Evolutionary conservation across 2,329 filamentous ascomycete genomes (phyloP).

Genomic region (Sporothrix euskadiensis): DNA sequence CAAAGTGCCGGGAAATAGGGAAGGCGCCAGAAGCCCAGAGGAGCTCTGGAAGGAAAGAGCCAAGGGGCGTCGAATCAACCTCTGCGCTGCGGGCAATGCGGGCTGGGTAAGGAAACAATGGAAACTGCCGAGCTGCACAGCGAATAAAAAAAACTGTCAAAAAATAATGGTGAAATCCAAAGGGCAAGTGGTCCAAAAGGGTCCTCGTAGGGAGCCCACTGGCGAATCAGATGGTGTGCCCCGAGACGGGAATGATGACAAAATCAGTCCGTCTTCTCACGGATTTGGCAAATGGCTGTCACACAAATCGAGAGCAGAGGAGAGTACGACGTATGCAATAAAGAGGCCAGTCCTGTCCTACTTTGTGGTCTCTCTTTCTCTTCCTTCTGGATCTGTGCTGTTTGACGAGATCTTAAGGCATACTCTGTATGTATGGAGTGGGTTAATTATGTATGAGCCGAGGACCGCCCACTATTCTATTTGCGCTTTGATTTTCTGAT

Average conservation of each 20-base stretch:
- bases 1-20: not conserved
- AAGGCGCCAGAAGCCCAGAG: not conserved
- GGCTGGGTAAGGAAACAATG: not conserved
- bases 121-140: not conserved
- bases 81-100: not conserved
- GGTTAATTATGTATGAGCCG: not conserved
- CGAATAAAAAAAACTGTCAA: not conserved
- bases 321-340: not conserved
- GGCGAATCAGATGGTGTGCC: not conserved
- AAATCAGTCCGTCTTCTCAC: not conserved
- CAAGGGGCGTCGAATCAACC: not conserved
- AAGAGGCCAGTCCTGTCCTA: not conserved
- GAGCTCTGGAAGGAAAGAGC: not conserved
- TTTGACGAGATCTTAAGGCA: not conserved
- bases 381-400: not conserved
- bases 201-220: not conserved
- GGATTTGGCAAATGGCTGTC: not conserved
- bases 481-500: not conserved
- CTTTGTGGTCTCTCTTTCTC: not conserved
- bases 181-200: not conserved
- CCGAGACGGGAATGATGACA: conserved; percentile 7
- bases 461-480: not conserved
- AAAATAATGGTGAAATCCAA: not conserved
- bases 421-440: not conserved
- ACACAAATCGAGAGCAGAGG: not conserved